A percentile compares a stretch with the other conserved stretches of the same genome.
These are phyloP conservation scores for Huiozyma sinensis DNA, from an alignment of 805 yeast species.

Conservation along the genomic window DNA sequence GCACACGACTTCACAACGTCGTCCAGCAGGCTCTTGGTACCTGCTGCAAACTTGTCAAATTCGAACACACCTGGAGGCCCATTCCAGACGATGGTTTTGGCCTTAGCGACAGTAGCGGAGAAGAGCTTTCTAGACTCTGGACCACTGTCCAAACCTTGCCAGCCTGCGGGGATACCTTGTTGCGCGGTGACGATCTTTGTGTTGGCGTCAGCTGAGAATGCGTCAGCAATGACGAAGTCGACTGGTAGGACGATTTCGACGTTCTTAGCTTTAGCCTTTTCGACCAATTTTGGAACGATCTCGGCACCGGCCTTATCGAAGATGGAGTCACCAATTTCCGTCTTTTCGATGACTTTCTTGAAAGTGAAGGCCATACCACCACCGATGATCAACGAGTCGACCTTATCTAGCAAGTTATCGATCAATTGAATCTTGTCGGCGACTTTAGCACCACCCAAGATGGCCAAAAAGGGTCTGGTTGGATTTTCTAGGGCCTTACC, in stretches of 20 bases:
- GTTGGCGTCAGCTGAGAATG: slow-evolving; percentile 85
- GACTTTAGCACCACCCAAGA: slow-evolving; percentile 99
- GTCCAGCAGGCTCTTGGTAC: slow-evolving; percentile 85
- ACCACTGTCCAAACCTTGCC: slow-evolving; percentile 97
- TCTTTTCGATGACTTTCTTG: slow-evolving; percentile 81
- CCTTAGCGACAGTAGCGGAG: slow-evolving; percentile 72
- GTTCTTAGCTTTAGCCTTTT: slow-evolving; percentile 91
- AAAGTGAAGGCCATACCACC: slow-evolving; percentile 99
- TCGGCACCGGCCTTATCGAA: slow-evolving; percentile 93
- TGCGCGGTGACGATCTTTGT: slow-evolving; percentile 76
- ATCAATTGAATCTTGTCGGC: slow-evolving; percentile 97
- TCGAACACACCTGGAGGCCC: slow-evolving; percentile 99
- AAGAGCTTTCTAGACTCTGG: slow-evolving; percentile 77
- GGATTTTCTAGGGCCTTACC: slow-evolving; percentile 99
- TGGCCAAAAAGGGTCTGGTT: slow-evolving; percentile 95
- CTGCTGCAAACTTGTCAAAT: slow-evolving; percentile 82
- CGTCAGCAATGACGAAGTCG: slow-evolving; percentile 94
- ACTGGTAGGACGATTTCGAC: slow-evolving; percentile 92
- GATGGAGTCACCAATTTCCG: slow-evolving; percentile 85
- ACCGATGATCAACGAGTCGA: slow-evolving; percentile 86
- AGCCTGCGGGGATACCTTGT: slow-evolving; percentile 88
- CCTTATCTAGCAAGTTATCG: slow-evolving; percentile 94
- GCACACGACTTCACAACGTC: slow-evolving; percentile 80
- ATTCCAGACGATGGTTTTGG: slow-evolving; percentile 99
- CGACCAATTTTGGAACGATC: slow-evolving; percentile 84